A percentile compares a stretch with the other conserved stretches of the same genome.
Conservation (phyloP, 805 yeast species). For the Candida saitoana region DNA sequence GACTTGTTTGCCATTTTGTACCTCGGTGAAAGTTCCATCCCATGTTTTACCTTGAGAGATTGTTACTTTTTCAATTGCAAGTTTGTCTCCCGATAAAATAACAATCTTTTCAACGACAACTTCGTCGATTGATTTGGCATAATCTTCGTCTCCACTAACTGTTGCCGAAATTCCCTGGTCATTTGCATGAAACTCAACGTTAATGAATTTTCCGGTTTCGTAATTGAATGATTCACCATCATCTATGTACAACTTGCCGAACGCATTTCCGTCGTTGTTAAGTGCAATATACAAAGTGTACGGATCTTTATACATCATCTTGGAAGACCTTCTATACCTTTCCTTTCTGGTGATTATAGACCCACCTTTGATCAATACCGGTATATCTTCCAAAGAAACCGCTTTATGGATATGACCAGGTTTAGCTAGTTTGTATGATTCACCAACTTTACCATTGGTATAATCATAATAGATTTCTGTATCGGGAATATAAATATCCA, state of each 20-base stretch:
- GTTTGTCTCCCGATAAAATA: constrained; percentile 36
- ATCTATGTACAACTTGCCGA: constrained; percentile 66
- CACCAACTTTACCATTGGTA: constrained; percentile 26
- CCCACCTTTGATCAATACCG: constrained; percentile 78
- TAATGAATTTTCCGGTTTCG: constrained; percentile 46
- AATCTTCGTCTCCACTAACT: constrained; percentile 9
- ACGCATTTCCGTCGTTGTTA: constrained; percentile 45
- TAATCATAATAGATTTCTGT: constrained; percentile 55
- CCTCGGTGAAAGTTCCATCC: constrained; percentile 21
- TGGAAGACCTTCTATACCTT: constrained; percentile 75
- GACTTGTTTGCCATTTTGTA: constrained; percentile 9
- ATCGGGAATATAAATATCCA: constrained; percentile 51
- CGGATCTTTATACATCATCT: constrained; percentile 74
- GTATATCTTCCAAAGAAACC: constrained; percentile 55
- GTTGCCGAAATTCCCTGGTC: constrained; percentile 23
- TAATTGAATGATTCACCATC: constrained; percentile 76
- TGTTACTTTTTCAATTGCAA: constrained; percentile 13
- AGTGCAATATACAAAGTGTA: constrained; percentile 68
- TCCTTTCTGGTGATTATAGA: constrained; percentile 63
- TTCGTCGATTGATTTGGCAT: constrained; percentile 19
- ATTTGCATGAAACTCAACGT: constrained; percentile 37
- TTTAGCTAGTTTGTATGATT: constrained; percentile 4
- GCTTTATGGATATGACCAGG: constrained; percentile 40
- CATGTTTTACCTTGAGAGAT: constrained; percentile 38
- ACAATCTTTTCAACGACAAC: constrained; percentile 54